Percentiles rank a stretch among this genome's conserved stretches.
Evolutionary conservation across 768 basidiomycete species (phyloP).

Genomic region (Mycena polygramma): DNA sequence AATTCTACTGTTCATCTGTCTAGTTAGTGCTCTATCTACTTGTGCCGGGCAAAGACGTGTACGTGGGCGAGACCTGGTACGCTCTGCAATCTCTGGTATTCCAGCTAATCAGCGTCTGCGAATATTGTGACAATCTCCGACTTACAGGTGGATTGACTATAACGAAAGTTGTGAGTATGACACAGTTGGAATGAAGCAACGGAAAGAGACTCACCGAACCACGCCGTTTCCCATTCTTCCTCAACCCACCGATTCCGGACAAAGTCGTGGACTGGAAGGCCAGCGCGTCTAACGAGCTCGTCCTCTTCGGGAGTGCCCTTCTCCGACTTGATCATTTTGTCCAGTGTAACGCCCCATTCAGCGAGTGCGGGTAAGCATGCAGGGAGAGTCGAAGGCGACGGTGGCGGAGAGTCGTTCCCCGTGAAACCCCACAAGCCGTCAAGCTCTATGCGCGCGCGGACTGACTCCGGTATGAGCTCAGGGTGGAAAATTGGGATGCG

Average conservation of each 20-base stretch:
- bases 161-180: not conserved
- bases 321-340: slow-evolving; percentile 67
- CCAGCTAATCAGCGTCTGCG: slow-evolving; percentile 43
- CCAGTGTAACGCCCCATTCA: slow-evolving; percentile 79
- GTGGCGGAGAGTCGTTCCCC: slow-evolving; percentile 65
- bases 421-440: slow-evolving; percentile 91
- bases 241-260: slow-evolving; percentile 78
- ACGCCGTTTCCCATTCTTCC: slow-evolving; percentile 87
- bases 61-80: slow-evolving; percentile 85
- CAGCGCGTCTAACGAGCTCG: slow-evolving; percentile 61
- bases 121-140: slow-evolving; percentile 9
- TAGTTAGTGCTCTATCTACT: slow-evolving; percentile 40
- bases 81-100: slow-evolving; percentile 76
- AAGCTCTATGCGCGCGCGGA: slow-evolving; percentile 72
- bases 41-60: slow-evolving; percentile 86
- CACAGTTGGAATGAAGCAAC: not conserved
- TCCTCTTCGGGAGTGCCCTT: slow-evolving; percentile 68
- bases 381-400: slow-evolving; percentile 70
- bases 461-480: slow-evolving; percentile 61
- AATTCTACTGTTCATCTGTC: not conserved
- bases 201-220: slow-evolving; percentile 66
- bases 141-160: slow-evolving; percentile 81
- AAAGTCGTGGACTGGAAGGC: slow-evolving; percentile 72
- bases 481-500: slow-evolving; percentile 78
- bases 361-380: slow-evolving; percentile 71